Evolutionary conservation across 2,329 filamentous ascomycete genomes (phyloP).

Genomic region (Aspergillus quadrilineatus): DNA sequence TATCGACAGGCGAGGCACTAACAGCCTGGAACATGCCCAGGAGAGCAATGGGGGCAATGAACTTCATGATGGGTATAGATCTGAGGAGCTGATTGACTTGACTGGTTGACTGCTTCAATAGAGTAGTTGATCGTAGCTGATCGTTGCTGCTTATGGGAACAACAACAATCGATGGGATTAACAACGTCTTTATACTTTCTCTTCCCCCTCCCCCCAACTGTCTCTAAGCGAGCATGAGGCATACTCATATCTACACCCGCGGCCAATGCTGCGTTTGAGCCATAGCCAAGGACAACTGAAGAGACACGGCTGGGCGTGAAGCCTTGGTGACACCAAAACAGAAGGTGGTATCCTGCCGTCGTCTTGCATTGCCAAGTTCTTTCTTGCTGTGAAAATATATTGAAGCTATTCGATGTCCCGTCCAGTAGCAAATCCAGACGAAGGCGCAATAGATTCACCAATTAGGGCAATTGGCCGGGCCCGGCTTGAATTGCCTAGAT

Average conservation of each 20-base stretch:
- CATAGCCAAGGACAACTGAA: not conserved
- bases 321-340: constrained; percentile 11
- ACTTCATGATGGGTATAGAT: constrained; percentile 21
- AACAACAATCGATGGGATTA: not conserved
- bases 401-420: constrained; percentile 3
- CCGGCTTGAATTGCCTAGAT: too few relatives aligned
- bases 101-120: not conserved
- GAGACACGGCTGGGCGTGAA: not conserved
- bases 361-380: not conserved
- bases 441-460: not conserved
- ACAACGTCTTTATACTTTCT: not conserved
- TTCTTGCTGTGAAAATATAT: not conserved
- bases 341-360: constrained; percentile 17
- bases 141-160: not conserved
- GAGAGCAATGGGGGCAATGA: constrained; percentile 23
- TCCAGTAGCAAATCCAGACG: not conserved
- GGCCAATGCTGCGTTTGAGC: not conserved
- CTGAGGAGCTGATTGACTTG: not conserved
- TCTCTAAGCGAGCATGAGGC: not conserved
- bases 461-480: not conserved
- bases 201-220: not conserved
- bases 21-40: constrained; percentile 23
- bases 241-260: not conserved
- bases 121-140: not conserved
- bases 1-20: constrained; percentile 19